Base-by-base conservation (phyloP, 2,329 filamentous ascomycete species). In the Parafenestella ontariensis region DNA sequence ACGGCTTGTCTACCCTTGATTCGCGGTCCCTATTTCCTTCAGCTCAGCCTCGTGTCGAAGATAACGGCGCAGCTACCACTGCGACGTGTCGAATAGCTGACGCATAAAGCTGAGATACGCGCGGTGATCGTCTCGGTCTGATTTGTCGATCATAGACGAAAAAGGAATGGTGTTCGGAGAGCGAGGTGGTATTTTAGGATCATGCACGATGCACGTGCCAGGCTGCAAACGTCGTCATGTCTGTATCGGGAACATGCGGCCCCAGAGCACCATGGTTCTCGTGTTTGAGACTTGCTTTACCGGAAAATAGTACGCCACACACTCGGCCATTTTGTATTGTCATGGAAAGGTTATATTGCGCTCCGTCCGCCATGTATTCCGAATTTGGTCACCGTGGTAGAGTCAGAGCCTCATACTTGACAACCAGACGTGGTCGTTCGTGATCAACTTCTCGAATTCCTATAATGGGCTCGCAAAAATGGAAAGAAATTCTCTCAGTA, bases 401-500 rank as follows among this genome's bases (percentile, higher is more conserved):
- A n/a, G 43, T 6, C 9, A 13, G 4, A 42, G 36, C 17, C 11
- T 29, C n/a, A 15, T 5, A 28, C 24, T 42, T 42, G 3, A 28
- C 3, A 23, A 26, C 13, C 7, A 20, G 13, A 40, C n/a, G n/a
- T 5, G 20, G 17, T 24, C 10, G 33, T 21, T 17, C 8, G 15
- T 26, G 17, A 17, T 49, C 21, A 3, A 39, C 36, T 36, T 42
- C 6, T 11, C 2, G 26, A 45, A 33, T 36, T 40, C 54, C 39
- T 24, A 61, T 59, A 48, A 57, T 59, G 40, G 46, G 48, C 18
- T 26, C 50, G 31, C 46, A 58, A 33, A 52, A 43, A 11, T 63
- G 49, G 53, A 52, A 47, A 36, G 46, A 44, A n/a, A n/a, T 65
- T 34, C 41, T 62, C 18, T 52, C 58, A 2, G 45, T 46, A 31